These are phyloP conservation scores for Acorus gramineus DNA, from an alignment of 106 monocot genomes.

Conservation along the genomic window DNA sequence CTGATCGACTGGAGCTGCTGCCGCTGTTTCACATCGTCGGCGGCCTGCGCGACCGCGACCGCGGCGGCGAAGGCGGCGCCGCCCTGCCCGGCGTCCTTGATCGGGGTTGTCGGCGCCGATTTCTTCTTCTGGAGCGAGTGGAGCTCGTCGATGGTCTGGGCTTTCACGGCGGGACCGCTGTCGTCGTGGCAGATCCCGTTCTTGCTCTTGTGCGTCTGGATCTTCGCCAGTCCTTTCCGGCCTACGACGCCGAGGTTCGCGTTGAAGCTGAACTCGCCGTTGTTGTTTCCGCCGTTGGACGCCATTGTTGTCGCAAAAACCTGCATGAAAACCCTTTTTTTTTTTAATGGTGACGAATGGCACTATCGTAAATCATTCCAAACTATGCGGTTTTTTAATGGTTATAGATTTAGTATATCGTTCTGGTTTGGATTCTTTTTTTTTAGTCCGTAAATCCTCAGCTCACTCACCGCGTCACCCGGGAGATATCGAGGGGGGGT, in stretches of 20 bases:
- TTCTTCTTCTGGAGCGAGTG: conserved; percentile 96
- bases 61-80: conserved; percentile 25
- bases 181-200: conserved; percentile 93
- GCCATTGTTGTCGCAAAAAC: no score
- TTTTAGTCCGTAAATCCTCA: no score
- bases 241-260: conserved; percentile 1
- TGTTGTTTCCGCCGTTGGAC: neutral
- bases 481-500: no score
- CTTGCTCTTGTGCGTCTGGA: conserved; percentile 46
- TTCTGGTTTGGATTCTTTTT: no score
- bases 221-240: conserved; percentile 31
- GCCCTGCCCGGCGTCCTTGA: conserved; percentile 31
- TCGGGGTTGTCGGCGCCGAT: conserved; percentile 88
- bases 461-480: no score
- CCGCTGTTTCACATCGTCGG: conserved; percentile 75
- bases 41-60: conserved; percentile 3
- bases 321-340: no score
- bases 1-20: conserved; percentile 98
- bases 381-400: no score
- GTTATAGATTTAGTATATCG: no score
- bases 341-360: no score
- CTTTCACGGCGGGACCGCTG: conserved; percentile 78
- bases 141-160: conserved; percentile 94
- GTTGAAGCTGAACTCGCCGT: conserved; percentile 31
- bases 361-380: no score